Percentiles rank a stretch among this genome's conserved stretches.
phyloP scores from a whole-genome alignment of 331 rosid genomes.

The Malus hybrid region DNA sequence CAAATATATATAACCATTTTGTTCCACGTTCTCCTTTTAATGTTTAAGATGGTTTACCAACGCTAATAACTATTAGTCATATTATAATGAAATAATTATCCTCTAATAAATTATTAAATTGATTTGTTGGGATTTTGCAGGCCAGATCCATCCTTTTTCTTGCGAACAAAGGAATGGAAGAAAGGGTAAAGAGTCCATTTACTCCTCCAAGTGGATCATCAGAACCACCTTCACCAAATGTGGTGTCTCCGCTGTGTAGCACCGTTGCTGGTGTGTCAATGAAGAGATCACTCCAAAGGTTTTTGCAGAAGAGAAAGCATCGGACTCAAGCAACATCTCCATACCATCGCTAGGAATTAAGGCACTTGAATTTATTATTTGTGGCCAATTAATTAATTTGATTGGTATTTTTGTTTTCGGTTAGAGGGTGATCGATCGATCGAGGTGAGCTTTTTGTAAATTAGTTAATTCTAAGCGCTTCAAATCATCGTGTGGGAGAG shows the following conservation, averaged over 20 bases:
- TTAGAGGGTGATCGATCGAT: too few species aligned
- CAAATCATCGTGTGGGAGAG: background rate
- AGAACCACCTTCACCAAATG: slow-evolving; percentile 15
- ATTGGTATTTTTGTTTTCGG: background rate
- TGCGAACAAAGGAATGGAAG: slow-evolving; percentile 35
- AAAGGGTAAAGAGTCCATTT: slow-evolving; percentile 14
- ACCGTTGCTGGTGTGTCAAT: slow-evolving; percentile 24
- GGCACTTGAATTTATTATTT: background rate
- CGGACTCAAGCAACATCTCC: slow-evolving; percentile 43
- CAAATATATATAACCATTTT: too few species aligned
- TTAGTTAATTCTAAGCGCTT: background rate
- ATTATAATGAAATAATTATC: too few species aligned
- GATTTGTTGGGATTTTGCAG: slow-evolving; percentile 10
- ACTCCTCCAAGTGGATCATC: background rate
- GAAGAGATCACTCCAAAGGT: slow-evolving; percentile 43
- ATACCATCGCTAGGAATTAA: slow-evolving; percentile 30
- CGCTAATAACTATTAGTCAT: too few species aligned
- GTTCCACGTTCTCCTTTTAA: too few species aligned
- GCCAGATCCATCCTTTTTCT: slow-evolving; percentile 29
- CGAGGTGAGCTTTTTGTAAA: background rate
- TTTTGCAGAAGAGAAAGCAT: slow-evolving; percentile 40
- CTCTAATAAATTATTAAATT: background rate
- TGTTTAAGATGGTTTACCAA: too few species aligned
- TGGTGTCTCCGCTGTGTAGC: slow-evolving; percentile 10
- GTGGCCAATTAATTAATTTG: background rate